phyloP scores from a whole-genome alignment of 305 asterid species.

The Fraxinus sp. region DNA sequence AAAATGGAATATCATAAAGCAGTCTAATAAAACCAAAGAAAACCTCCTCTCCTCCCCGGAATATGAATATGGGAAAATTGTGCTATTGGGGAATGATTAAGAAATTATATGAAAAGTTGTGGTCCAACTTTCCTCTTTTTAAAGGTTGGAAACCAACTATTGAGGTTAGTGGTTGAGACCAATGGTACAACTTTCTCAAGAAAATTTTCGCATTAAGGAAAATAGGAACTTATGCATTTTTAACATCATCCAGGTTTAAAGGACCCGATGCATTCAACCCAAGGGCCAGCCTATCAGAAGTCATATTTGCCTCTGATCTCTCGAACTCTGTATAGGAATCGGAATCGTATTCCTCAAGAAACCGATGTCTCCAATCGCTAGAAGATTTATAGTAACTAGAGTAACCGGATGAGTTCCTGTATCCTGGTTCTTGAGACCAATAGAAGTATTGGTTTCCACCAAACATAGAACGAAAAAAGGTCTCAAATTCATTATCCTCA shows the following conservation, averaged over 20 bases:
- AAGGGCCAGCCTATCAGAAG: slow-evolving; percentile 64
- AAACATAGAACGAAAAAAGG: slow-evolving; percentile 50
- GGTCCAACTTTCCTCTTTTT: neutral
- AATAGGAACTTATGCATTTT: slow-evolving; percentile 62
- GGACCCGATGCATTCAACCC: slow-evolving; percentile 81
- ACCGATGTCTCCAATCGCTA: slow-evolving; percentile 34
- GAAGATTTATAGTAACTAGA: slow-evolving; percentile 39
- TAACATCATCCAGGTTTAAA: slow-evolving; percentile 68
- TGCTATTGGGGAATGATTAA: neutral
- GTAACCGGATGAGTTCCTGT: slow-evolving; percentile 46
- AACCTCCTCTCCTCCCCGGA: neutral
- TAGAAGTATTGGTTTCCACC: slow-evolving; percentile 47
- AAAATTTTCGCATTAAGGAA: neutral
- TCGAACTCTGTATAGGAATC: slow-evolving; percentile 39
- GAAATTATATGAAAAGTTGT: neutral
- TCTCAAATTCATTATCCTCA: slow-evolving; percentile 50
- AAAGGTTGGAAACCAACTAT: neutral
- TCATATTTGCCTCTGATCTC: slow-evolving; percentile 30
- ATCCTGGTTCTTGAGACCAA: slow-evolving; percentile 57
- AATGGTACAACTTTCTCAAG: neutral
- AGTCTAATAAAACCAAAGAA: neutral
- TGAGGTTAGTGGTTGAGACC: neutral
- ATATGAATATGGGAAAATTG: neutral
- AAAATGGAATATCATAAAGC: slow-evolving; percentile 19
- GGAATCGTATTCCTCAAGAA: slow-evolving; percentile 50